Evolutionary conservation across 768 basidiomycete species (phyloP).

Genomic region (Pulveroboletus sp.): DNA sequence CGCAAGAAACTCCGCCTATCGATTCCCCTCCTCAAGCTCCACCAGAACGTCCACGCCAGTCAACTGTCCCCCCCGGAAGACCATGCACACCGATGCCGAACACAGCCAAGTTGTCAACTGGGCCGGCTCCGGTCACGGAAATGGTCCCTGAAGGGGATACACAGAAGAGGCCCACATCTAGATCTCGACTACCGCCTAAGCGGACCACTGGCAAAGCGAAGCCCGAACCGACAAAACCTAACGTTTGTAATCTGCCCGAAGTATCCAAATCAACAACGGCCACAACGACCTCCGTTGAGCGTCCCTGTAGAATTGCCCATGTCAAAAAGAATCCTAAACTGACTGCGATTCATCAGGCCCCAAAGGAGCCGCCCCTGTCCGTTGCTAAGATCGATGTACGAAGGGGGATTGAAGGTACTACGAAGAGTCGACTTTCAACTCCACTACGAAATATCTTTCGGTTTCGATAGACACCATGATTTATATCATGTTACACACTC

Average conservation of each 20-base stretch:
- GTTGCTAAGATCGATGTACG: slow-evolving; percentile 18
- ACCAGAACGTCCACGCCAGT: slow-evolving; percentile 4
- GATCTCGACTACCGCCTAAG: slow-evolving; percentile 14
- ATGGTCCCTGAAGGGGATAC: not conserved
- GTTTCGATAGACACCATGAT: slow-evolving; percentile 19
- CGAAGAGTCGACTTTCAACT: slow-evolving; percentile 26
- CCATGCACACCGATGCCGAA: slow-evolving; percentile 10
- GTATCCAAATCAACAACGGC: slow-evolving; percentile 2
- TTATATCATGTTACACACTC: slow-evolving; percentile 8
- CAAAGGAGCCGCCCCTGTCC: slow-evolving; percentile 6
- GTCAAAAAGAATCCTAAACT: slow-evolving; percentile 15
- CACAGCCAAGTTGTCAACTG: not conserved
- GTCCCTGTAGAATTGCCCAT: slow-evolving; percentile 13
- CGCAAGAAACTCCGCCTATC: not conserved
- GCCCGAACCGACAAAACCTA: not conserved
- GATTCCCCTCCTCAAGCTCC: not conserved
- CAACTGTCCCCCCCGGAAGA: slow-evolving; percentile 5
- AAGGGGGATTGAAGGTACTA: slow-evolving; percentile 23
- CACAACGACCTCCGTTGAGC: slow-evolving; percentile 8
- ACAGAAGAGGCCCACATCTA: slow-evolving; percentile 11
- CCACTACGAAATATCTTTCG: slow-evolving; percentile 33
- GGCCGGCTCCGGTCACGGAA: not conserved
- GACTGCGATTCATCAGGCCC: not conserved
- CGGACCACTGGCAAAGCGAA: slow-evolving; percentile 11
- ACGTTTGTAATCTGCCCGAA: not conserved